A percentile compares a stretch with the other conserved stretches of the same genome.
These are phyloP conservation scores for Lachnum nothofagi DNA, from an alignment of 2,329 filamentous ascomycete species.

Conservation along the genomic window DNA sequence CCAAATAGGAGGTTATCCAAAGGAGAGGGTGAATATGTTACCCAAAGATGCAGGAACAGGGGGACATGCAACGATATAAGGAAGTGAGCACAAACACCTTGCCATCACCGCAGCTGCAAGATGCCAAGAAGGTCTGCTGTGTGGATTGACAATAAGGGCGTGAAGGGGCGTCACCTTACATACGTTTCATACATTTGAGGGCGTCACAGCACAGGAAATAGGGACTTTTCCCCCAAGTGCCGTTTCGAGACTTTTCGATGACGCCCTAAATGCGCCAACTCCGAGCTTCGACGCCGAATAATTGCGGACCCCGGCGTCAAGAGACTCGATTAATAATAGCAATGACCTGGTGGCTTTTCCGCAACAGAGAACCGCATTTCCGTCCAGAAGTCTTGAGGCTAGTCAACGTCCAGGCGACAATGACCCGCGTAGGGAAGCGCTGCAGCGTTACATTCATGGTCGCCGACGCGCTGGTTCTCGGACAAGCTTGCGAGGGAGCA, in stretches of 20 bases:
- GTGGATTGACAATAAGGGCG: slow-evolving; percentile 4
- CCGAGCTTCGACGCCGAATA: no score
- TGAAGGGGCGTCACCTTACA: slow-evolving; percentile 8
- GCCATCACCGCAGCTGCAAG: neutral
- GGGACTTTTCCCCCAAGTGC: neutral
- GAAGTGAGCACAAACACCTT: neutral
- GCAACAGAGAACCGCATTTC: no score
- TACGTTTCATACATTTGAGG: neutral
- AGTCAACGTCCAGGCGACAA: no score
- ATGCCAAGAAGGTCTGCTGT: neutral
- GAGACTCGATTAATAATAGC: no score
- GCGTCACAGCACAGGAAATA: slow-evolving; percentile 7
- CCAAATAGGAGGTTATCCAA: neutral
- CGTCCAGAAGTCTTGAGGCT: no score
- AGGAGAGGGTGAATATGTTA: neutral
- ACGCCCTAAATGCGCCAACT: neutral
- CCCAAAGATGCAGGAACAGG: neutral
- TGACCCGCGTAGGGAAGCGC: no score
- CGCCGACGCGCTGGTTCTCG: neutral
- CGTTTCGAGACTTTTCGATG: neutral
- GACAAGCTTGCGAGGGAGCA: neutral
- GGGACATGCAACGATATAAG: neutral
- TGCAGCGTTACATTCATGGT: no score
- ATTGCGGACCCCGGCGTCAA: no score
- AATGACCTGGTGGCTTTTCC: no score